A percentile compares a stretch with the other conserved stretches of the same genome.
Conservation (phyloP, 2,329 filamentous ascomycete species). For the Microcyclospora pomicola region DNA sequence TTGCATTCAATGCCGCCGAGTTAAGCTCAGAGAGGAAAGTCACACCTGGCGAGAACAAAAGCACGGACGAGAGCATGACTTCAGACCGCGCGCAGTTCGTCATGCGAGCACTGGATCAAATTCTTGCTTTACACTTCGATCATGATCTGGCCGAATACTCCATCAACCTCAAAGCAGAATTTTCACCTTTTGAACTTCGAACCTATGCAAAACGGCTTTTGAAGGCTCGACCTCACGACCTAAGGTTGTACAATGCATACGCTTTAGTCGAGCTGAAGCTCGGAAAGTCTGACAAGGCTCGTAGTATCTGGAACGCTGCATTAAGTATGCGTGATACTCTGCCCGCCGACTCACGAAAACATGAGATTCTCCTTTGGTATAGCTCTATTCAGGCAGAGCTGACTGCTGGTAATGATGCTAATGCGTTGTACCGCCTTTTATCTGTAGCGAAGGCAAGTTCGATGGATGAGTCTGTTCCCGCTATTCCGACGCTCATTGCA, state of each 20-base stretch:
- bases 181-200: slow-evolving; percentile 40
- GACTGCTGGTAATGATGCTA: slow-evolving; percentile 22
- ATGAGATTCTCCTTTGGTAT: slow-evolving; percentile 39
- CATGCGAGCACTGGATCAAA: slow-evolving; percentile 41
- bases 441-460: slow-evolving; percentile 11
- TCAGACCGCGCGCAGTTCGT: slow-evolving; percentile 12
- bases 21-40: too few relatives aligned
- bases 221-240: slow-evolving; percentile 50
- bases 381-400: slow-evolving; percentile 59
- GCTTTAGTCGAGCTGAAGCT: slow-evolving; percentile 54
- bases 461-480: not conserved
- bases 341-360: slow-evolving; percentile 20
- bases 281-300: slow-evolving; percentile 43
- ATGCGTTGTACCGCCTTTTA: slow-evolving; percentile 24
- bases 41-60: too few relatives aligned
- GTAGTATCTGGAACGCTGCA: slow-evolving; percentile 53
- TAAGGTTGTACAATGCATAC: slow-evolving; percentile 65
- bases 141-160: slow-evolving; percentile 54
- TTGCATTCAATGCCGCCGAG: too few relatives aligned
- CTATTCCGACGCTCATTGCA: not conserved
- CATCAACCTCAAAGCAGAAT: slow-evolving; percentile 50
- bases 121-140: slow-evolving; percentile 33
- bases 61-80: too few relatives aligned
- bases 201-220: slow-evolving; percentile 62
- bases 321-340: slow-evolving; percentile 42